Evolutionary conservation across 2,329 filamentous ascomycete species (phyloP).

Genomic region (Monilinia fructicola): DNA sequence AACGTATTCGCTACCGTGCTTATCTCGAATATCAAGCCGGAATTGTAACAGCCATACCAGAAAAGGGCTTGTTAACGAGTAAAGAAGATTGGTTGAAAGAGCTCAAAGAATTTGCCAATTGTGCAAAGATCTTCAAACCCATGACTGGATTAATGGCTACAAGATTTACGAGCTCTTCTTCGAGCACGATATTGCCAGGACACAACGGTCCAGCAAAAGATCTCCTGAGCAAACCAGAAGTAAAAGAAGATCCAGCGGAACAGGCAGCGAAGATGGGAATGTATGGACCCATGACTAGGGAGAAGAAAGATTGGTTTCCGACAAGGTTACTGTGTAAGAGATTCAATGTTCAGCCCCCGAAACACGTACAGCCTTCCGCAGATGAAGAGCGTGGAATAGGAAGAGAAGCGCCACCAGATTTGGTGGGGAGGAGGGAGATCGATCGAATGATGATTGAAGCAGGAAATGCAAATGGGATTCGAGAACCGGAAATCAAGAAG

Average conservation of each 20-base stretch:
- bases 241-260: conserved; percentile 74
- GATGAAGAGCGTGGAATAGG: conserved; percentile 35
- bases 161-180: conserved; percentile 75
- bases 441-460: conserved; percentile 53
- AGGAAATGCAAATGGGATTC: conserved; percentile 34
- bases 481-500: conserved; percentile 40
- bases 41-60: conserved; percentile 57
- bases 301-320: conserved; percentile 70
- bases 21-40: conserved; percentile 80
- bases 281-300: conserved; percentile 86
- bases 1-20: conserved; percentile 74
- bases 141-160: conserved; percentile 91
- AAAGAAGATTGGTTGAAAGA: conserved; percentile 79
- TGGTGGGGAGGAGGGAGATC: conserved; percentile 55
- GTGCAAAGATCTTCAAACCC: conserved; percentile 81
- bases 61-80: conserved; percentile 45
- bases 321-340: conserved; percentile 87
- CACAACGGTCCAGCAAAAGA: conserved; percentile 39
- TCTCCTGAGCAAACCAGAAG: conserved; percentile 49
- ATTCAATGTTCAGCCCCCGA: conserved; percentile 81
- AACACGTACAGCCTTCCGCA: conserved; percentile 57
- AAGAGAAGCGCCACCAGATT: conserved; percentile 42
- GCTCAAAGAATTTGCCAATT: conserved; percentile 69
- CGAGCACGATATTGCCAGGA: conserved; percentile 37
- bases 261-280: conserved; percentile 87